Evolutionary conservation across 306 rosid species (phyloP), one percentile per base, ranked within the genome.

Genomic region (Vicia sativa): DNA sequence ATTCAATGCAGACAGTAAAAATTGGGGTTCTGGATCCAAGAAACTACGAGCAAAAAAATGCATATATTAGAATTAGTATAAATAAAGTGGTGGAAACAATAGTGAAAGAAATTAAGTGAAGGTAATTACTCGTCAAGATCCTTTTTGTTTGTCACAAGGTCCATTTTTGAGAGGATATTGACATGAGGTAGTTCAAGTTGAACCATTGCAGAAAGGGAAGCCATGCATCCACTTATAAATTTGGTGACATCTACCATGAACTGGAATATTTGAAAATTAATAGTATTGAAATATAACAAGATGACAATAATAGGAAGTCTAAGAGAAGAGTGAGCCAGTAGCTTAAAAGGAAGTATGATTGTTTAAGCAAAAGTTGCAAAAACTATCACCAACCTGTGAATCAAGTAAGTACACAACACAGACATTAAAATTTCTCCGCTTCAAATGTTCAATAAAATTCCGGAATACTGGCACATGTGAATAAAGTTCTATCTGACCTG

Each of bases 141-240:
- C 82, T 81, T 90, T 74, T 85, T 87, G 76, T 83, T 86, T 5
- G 86, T 66, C 78, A 86, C 97, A 53, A 88, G 97, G 81, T 93
- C 97, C 97, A 93, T 86, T 75, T 92, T 90, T 65, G 98, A 86
- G 75, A 90, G 98, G 73, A 93, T 88, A 82, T 90, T 93, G 61
- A 90, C 87, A 81, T 93, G 98, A 15, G 96, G 96, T 16, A 93
- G 42, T 81, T 93, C 97, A 78, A 88, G 96, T 66, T 90, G 97
- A 68, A 93, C 71, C 91, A 87, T 85, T 56, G 96, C 95, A 69
- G 96, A 87, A 73, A 90, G 96, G 34, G 83, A 78, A 46, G 95
- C 82, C 90, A 93, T 90, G 81, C 99, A 90, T 71, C 97, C 97
- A 76, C 96, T 93, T 16, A 93, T 90, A 61, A 93, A 93, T 89